A percentile compares a stretch with the other conserved stretches of the same genome.
Evolutionary conservation across 345 rosid genomes (phyloP).

Genomic region (Passiflora organensis): DNA sequence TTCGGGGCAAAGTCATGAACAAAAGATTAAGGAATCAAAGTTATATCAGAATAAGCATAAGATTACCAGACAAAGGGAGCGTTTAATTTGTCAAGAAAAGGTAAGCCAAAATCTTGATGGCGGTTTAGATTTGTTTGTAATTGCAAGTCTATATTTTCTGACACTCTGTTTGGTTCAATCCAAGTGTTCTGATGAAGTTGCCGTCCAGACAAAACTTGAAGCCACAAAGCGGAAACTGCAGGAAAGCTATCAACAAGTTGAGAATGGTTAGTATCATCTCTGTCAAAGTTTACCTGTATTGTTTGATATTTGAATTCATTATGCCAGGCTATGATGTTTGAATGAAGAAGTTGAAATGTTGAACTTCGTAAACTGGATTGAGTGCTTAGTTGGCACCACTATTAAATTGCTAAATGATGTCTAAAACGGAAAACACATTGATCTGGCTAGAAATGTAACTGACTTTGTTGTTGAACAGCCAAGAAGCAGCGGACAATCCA

Average conservation of each 20-base stretch:
- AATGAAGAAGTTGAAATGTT: too few species aligned
- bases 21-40: conserved; percentile 33
- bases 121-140: background rate
- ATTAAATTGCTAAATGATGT: too few species aligned
- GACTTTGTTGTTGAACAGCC: conserved; percentile 70
- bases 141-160: conserved; percentile 19
- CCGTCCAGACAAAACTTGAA: conserved; percentile 63
- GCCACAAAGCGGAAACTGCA: conserved; percentile 88
- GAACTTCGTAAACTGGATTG: too few species aligned
- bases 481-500: conserved; percentile 88
- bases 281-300: background rate
- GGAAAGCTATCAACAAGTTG: conserved; percentile 74
- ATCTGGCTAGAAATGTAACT: too few species aligned
- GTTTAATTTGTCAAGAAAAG: conserved; percentile 39
- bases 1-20: conserved; percentile 39
- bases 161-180: conserved; percentile 26
- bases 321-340: too few species aligned
- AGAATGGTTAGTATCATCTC: conserved; percentile 51
- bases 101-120: conserved; percentile 37
- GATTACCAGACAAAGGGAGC: conserved; percentile 36
- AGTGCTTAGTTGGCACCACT: too few species aligned
- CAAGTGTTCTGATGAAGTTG: conserved; percentile 50
- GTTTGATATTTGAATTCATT: background rate
- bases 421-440: too few species aligned
- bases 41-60: conserved; percentile 38